Conservation (phyloP, 208 protist genomes). For the Trypanosoma mega region DNA sequence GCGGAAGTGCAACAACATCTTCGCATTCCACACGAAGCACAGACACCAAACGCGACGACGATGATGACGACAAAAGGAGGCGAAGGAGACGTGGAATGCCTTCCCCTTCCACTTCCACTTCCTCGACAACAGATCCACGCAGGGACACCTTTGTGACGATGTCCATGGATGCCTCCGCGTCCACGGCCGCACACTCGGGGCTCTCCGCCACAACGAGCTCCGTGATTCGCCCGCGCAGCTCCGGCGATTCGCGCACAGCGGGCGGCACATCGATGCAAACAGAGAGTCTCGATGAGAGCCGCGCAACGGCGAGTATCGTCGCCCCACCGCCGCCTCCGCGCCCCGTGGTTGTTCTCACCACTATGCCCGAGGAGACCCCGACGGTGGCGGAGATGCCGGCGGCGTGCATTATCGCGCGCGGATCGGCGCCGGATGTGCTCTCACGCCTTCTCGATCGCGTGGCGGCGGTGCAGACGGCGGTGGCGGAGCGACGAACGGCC, state of each 20-base stretch:
- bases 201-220: not conserved
- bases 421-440: slow-evolving; percentile 43
- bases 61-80: too few relatives aligned
- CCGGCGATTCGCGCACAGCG: not conserved
- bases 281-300: not conserved
- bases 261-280: slow-evolving; percentile 5
- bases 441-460: slow-evolving; percentile 48
- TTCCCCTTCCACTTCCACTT: too few relatives aligned
- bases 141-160: too few relatives aligned
- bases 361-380: slow-evolving; percentile 36
- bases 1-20: not conserved
- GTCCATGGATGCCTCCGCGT: too few relatives aligned
- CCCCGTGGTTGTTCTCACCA: slow-evolving; percentile 46
- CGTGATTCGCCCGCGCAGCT: not conserved
- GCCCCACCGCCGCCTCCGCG: slow-evolving; percentile 22
- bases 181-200: not conserved
- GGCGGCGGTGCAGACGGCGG: slow-evolving; percentile 35
- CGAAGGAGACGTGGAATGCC: too few relatives aligned
- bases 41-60: not conserved
- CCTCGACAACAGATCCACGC: too few relatives aligned
- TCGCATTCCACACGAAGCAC: not conserved
- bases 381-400: slow-evolving; percentile 32
- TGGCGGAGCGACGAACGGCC: not conserved
- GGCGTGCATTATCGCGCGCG: slow-evolving; percentile 37
- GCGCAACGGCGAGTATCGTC: slow-evolving; percentile 3